Conservation (phyloP, 2,329 filamentous ascomycete genomes). For the Cladosporium sp. region DNA sequence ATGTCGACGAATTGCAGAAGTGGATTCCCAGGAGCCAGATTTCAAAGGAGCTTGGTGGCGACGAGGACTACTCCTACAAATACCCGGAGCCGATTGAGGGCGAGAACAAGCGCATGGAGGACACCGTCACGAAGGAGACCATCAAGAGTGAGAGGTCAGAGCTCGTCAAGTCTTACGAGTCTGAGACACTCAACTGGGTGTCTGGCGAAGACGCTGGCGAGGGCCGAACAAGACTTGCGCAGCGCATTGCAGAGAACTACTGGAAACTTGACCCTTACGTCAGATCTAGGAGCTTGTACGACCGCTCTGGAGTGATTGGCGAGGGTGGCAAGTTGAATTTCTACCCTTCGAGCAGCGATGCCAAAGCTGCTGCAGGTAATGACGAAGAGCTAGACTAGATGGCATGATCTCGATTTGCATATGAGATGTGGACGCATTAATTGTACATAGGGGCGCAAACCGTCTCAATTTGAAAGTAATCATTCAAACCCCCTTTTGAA, state of each 20-base stretch:
- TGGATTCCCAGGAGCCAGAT: constrained; percentile 71
- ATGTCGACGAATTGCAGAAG: constrained; percentile 68
- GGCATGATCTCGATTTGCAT: background rate
- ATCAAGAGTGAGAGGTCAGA: constrained; percentile 60
- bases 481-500: no score
- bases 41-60: constrained; percentile 77
- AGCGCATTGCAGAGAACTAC: constrained; percentile 68
- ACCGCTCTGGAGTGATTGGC: constrained; percentile 70
- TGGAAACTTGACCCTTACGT: constrained; percentile 88
- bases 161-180: constrained; percentile 71
- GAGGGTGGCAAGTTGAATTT: constrained; percentile 66
- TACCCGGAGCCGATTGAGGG: constrained; percentile 71
- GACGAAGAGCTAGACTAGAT: constrained; percentile 1
- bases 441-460: background rate
- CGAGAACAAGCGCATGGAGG: constrained; percentile 74
- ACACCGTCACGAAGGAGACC: constrained; percentile 55
- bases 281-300: constrained; percentile 77
- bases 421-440: background rate
- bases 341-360: constrained; percentile 47
- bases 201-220: constrained; percentile 39
- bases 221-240: constrained; percentile 31
- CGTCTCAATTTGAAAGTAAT: background rate
- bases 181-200: constrained; percentile 72
- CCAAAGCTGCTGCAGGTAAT: background rate
- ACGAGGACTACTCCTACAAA: constrained; percentile 77